Evolutionary conservation across 2,329 filamentous ascomycete species (phyloP), one percentile per base, ranked within the genome.

Genomic region (Fusarium austroafricanum): DNA sequence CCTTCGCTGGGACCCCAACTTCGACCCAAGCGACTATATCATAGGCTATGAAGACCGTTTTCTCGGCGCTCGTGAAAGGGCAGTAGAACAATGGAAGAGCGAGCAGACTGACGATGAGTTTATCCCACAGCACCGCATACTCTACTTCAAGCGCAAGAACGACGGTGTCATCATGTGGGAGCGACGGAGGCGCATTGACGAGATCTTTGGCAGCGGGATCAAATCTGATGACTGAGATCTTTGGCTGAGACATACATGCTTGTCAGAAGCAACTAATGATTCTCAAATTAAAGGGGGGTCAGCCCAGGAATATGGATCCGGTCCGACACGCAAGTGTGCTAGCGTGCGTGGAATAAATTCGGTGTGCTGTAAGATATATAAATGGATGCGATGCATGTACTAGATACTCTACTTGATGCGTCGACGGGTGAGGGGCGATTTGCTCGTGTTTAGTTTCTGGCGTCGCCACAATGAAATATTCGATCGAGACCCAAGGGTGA

Each of bases 101-200:
- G 87, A 89, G 71, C 84, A 86, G 75, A 89, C 87, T 31, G 84
- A 90, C 66, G 87, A 90, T 61, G 88, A 90, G 75, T 90, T 89
- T 71, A 89, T 90, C 55, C 88, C 88, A 9, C 86, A 89, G 76
- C 87, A 90, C 71, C 81, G 88, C 17, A 87, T 90, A 65, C 73
- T 88, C 56, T 89, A 88, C 74, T 90, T 90, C 71, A 87, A 83
- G 75, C 80, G 83, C 12, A 82, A 76, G 73, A 84, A 81, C 57
- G 85, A 87, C 61, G 81, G 80, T 0, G 74, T 73, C 6, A 75
- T 84, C n/a, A 79, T 89, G 6, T 90, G 88, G 87, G 86, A 90
- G 70, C 78, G 84, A 63, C 80, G 80, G 68, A 81, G 79, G 63
- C 83, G 86, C 68, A 80, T 80, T 47, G 87, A 89, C 72, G 75